Percentiles rank a stretch among this genome's conserved stretches.
These are phyloP conservation scores for Chimonanthus salicifolius DNA, from an alignment of 164 flowering plant genomes.

Conservation along the genomic window DNA sequence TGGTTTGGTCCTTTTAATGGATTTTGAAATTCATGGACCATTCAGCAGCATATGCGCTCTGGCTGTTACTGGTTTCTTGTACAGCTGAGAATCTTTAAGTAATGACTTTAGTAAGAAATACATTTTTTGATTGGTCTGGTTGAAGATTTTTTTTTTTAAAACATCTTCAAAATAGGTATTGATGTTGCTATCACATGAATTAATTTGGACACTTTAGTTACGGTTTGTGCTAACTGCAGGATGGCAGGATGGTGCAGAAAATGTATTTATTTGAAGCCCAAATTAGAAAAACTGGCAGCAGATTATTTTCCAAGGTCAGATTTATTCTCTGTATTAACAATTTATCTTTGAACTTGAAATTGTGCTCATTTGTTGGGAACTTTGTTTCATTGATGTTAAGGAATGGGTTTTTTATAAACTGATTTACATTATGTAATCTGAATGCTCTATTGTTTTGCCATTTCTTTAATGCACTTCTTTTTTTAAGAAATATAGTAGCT, in stretches of 20 bases:
- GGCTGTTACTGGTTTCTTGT: background rate
- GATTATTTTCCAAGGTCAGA: constrained; percentile 72
- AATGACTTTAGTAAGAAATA: background rate
- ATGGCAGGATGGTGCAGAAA: constrained; percentile 93
- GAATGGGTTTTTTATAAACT: background rate
- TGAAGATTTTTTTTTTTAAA: background rate
- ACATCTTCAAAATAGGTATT: background rate
- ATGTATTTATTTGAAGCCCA: constrained; percentile 87
- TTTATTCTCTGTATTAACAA: background rate
- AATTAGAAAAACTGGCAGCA: constrained; percentile 78
- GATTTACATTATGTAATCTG: background rate
- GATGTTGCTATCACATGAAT: constrained; percentile 1
- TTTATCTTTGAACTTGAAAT: background rate
- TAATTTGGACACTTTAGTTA: constrained; percentile 6
- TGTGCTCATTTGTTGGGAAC: background rate
- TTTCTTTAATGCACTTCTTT: background rate
- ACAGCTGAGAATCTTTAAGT: background rate
- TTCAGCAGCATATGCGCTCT: background rate
- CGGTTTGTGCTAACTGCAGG: constrained; percentile 48
- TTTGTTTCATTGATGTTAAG: background rate
- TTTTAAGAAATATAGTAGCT: background rate
- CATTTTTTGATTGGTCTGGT: background rate
- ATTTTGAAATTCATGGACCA: background rate
- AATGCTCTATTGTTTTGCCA: background rate
- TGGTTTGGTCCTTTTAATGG: background rate